These are phyloP conservation scores for Elaeis guineensis DNA, from an alignment of 176 grass and related monocot species.

Conservation along the genomic window DNA sequence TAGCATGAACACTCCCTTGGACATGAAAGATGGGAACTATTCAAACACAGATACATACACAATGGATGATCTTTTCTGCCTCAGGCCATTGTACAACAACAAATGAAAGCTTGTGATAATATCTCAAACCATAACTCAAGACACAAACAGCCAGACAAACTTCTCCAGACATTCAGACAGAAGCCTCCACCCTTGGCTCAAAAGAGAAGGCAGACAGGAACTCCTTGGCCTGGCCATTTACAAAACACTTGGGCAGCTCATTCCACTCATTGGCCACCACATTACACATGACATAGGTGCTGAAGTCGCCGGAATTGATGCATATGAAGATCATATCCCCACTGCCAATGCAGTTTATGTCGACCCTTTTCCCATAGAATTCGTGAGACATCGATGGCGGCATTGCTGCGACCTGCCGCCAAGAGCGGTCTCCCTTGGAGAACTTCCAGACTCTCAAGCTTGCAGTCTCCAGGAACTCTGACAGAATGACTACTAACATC, in stretches of 20 bases:
- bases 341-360: slow-evolving; percentile 74
- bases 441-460: slow-evolving; percentile 74
- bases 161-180: slow-evolving; percentile 20
- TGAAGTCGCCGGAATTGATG: slow-evolving; percentile 47
- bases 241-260: slow-evolving; percentile 39
- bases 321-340: slow-evolving; percentile 60
- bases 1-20: too few species aligned
- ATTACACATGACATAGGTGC: slow-evolving; percentile 53
- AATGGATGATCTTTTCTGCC: too few species aligned
- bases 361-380: slow-evolving; percentile 59
- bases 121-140: too few species aligned
- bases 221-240: slow-evolving; percentile 27
- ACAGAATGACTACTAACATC: slow-evolving; percentile 56
- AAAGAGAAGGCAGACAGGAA: slow-evolving; percentile 82
- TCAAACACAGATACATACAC: too few species aligned
- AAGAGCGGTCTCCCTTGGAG: slow-evolving; percentile 24
- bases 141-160: too few species aligned
- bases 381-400: slow-evolving; percentile 67
- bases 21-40: too few species aligned
- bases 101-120: too few species aligned
- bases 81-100: too few species aligned
- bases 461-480: slow-evolving; percentile 65
- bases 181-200: slow-evolving; percentile 75
- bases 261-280: slow-evolving; percentile 44
- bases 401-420: slow-evolving; percentile 78